These are phyloP conservation scores for Jackrogersella minutella DNA, from an alignment of 495 filamentous ascomycete genomes.

Conservation along the genomic window DNA sequence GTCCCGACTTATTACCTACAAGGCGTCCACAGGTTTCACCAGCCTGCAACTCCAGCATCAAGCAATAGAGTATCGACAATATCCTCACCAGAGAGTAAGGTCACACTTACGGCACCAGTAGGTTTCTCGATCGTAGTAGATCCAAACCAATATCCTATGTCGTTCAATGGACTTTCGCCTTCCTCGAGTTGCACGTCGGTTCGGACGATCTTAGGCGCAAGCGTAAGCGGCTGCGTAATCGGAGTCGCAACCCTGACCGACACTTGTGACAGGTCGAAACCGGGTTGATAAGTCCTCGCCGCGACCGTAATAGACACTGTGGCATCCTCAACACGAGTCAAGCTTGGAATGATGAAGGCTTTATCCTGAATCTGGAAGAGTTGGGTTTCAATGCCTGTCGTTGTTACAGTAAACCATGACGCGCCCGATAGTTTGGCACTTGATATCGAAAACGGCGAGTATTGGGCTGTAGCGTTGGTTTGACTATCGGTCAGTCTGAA, in stretches of 20 bases:
- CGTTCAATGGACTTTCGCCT: slow-evolving; percentile 10
- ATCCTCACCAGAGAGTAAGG: slow-evolving; percentile 21
- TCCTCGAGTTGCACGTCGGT: slow-evolving; percentile 21
- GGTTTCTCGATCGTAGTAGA: slow-evolving; percentile 19
- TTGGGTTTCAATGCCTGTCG: slow-evolving; percentile 16
- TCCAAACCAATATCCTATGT: slow-evolving; percentile 32
- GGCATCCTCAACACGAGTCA: slow-evolving; percentile 21
- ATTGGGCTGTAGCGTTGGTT: slow-evolving; percentile 32
- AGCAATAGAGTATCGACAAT: slow-evolving; percentile 39
- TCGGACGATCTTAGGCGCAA: slow-evolving; percentile 41
- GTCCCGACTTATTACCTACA: slow-evolving; percentile 3
- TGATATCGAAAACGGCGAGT: slow-evolving; percentile 27
- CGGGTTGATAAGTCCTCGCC: slow-evolving; percentile 5
- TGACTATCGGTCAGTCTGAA: slow-evolving; percentile 23
- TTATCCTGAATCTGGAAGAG: slow-evolving; percentile 40
- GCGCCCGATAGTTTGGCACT: slow-evolving; percentile 1
- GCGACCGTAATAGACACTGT: slow-evolving; percentile 40
- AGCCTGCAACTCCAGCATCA: slow-evolving; percentile 37
- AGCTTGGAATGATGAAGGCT: slow-evolving; percentile 41
- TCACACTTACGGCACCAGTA: slow-evolving; percentile 36
- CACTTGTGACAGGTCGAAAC: slow-evolving; percentile 18
- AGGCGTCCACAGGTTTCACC: slow-evolving; percentile 22
- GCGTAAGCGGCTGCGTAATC: slow-evolving; percentile 41
- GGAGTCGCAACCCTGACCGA: slow-evolving; percentile 36
- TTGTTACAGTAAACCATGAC: slow-evolving; percentile 34